Percentiles rank a stretch among this genome's conserved stretches.
These are phyloP conservation scores for Escovopsis weberi DNA, from an alignment of 2,329 filamentous ascomycete genomes.

Conservation along the genomic window DNA sequence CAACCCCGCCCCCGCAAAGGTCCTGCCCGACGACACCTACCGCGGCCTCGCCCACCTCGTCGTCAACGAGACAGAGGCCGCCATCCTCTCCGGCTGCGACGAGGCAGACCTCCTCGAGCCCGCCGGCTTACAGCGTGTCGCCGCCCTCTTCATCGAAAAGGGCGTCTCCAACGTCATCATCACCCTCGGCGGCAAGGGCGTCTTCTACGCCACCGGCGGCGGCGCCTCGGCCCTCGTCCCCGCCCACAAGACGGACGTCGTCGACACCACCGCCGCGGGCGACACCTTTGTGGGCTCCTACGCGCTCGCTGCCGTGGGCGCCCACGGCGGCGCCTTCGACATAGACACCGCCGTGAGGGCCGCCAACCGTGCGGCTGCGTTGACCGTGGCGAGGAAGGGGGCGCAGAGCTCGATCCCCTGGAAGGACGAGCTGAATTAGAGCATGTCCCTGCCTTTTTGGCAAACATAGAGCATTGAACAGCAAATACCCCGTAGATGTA, in stretches of 20 bases:
- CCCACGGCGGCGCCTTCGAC: slow-evolving; percentile 26
- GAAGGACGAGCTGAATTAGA: slow-evolving; percentile 25
- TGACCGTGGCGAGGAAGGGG: slow-evolving; percentile 28
- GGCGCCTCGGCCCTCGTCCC: slow-evolving; percentile 34
- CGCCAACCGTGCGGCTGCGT: slow-evolving; percentile 31
- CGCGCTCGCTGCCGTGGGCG: slow-evolving; percentile 53
- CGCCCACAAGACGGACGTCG: slow-evolving; percentile 58
- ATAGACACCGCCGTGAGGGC: slow-evolving; percentile 43
- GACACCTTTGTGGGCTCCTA: slow-evolving; percentile 91
- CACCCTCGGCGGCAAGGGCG: slow-evolving; percentile 71
- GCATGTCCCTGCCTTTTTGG: slow-evolving; percentile 2
- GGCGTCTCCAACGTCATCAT: slow-evolving; percentile 70
- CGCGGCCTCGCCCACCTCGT: slow-evolving; percentile 60
- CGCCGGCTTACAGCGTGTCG: slow-evolving; percentile 32
- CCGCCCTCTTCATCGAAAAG: slow-evolving; percentile 44
- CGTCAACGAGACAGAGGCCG: slow-evolving; percentile 82
- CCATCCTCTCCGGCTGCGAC: slow-evolving; percentile 47
- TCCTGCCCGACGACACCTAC: slow-evolving; percentile 53
- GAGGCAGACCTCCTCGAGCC: slow-evolving; percentile 34
- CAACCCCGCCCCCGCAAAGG: slow-evolving; percentile 69
- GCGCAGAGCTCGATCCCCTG: slow-evolving; percentile 30
- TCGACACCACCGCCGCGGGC: slow-evolving; percentile 88
- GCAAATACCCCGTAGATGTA: slow-evolving; percentile 9
- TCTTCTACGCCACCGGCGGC: slow-evolving; percentile 42
- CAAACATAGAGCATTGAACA: slow-evolving; percentile 3